phyloP scores from a whole-genome alignment of 2,329 filamentous ascomycete species.

The Dactylellina drechsleri region DNA sequence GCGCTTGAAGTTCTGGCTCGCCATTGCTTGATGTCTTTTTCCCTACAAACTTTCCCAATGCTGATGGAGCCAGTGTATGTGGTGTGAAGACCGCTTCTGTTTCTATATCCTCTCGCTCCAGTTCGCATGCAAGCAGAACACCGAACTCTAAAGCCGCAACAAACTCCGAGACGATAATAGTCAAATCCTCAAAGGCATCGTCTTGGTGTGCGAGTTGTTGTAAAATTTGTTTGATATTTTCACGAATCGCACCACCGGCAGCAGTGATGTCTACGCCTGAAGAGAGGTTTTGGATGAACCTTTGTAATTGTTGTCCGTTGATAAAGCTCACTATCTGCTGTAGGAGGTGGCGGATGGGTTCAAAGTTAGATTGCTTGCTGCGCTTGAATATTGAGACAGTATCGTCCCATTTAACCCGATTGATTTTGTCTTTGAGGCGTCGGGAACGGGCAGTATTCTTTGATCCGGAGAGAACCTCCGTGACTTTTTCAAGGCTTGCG shows the following conservation, averaged over 20 bases:
- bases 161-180: slow-evolving; percentile 41
- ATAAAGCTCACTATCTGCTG: slow-evolving; percentile 31
- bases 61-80: background rate
- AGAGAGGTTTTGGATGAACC: slow-evolving; percentile 29
- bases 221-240: slow-evolving; percentile 44
- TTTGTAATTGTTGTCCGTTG: slow-evolving; percentile 38
- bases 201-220: slow-evolving; percentile 40
- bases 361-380: slow-evolving; percentile 30
- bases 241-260: slow-evolving; percentile 32
- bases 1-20: slow-evolving; percentile 27
- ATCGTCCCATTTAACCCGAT: slow-evolving; percentile 30
- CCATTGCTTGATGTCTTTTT: slow-evolving; percentile 19
- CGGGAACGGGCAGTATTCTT: slow-evolving; percentile 21
- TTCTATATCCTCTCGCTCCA: slow-evolving; percentile 1
- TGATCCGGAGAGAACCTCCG: slow-evolving; percentile 29
- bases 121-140: slow-evolving; percentile 32
- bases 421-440: slow-evolving; percentile 23
- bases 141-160: slow-evolving; percentile 36
- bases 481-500: slow-evolving; percentile 31
- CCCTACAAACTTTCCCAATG: background rate
- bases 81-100: slow-evolving; percentile 35
- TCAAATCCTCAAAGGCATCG: slow-evolving; percentile 46
- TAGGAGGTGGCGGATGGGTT: slow-evolving; percentile 34
- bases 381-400: slow-evolving; percentile 39
- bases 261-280: slow-evolving; percentile 16